A percentile compares a stretch with the other conserved stretches of the same genome.
These are phyloP conservation scores for Peronospora belbahrii DNA, from an alignment of 352 stramenopile species.

Conservation along the genomic window DNA sequence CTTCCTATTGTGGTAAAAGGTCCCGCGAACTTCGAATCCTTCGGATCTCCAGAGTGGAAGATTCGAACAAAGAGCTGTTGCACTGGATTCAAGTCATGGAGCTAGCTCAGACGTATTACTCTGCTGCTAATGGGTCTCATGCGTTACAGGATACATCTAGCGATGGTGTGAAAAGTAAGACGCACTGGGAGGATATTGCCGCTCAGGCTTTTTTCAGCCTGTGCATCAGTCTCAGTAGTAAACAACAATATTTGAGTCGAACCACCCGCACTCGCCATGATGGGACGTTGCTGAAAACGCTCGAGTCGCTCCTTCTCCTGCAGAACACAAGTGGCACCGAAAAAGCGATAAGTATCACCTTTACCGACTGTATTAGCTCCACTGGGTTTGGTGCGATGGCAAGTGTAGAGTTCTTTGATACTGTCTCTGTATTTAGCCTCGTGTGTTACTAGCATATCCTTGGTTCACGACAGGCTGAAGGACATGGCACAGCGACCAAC, in stretches of 20 bases:
- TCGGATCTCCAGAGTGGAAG: slow-evolving; percentile 36
- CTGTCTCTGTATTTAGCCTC: neutral
- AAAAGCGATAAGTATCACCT: slow-evolving; percentile 13
- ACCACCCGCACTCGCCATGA: slow-evolving; percentile 18
- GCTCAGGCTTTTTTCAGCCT: slow-evolving; percentile 41
- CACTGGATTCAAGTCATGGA: slow-evolving; percentile 57
- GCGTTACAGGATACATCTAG: neutral
- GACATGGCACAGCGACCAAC: neutral
- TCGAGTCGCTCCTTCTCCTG: slow-evolving; percentile 25
- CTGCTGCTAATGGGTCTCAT: neutral
- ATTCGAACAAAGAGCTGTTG: slow-evolving; percentile 72
- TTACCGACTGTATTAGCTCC: slow-evolving; percentile 15
- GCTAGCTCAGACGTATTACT: slow-evolving; percentile 39
- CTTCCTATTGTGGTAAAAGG: slow-evolving; percentile 7
- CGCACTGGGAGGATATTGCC: slow-evolving; percentile 35
- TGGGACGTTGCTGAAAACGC: slow-evolving; percentile 25
- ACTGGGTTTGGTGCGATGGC: slow-evolving; percentile 1
- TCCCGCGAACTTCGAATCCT: slow-evolving; percentile 51
- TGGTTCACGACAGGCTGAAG: slow-evolving; percentile 2
- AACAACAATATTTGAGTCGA: slow-evolving; percentile 24
- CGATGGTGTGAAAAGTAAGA: neutral
- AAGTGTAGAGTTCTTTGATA: neutral
- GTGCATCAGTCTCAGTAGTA: slow-evolving; percentile 15
- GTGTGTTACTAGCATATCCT: neutral
- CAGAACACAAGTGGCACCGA: slow-evolving; percentile 13